phyloP scores from a whole-genome alignment of 257 asterid species.

The Rhazya stricta region DNA sequence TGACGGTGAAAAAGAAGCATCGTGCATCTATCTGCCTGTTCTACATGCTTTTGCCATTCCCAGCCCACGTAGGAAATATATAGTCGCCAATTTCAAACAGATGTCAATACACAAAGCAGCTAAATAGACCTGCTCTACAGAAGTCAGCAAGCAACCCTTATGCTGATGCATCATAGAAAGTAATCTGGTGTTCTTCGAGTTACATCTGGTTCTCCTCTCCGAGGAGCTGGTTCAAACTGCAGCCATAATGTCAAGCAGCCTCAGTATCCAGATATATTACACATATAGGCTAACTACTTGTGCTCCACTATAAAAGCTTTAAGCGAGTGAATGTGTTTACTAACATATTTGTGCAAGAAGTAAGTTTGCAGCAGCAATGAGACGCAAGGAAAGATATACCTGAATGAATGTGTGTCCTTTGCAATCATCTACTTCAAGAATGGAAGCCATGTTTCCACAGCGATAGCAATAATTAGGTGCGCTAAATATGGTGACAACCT shows the following conservation, averaged over 20 bases:
- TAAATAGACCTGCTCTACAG: conserved; percentile 17
- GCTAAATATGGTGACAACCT: conserved; percentile 78
- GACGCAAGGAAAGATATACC: conserved; percentile 30
- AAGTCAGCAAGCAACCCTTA: conserved; percentile 25
- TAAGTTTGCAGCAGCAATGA: neutral
- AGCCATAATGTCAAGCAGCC: neutral
- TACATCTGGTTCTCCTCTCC: conserved; percentile 84
- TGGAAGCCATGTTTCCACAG: conserved; percentile 88
- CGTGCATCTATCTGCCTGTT: conserved; percentile 11
- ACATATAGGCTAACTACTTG: no score
- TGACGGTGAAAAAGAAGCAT: conserved; percentile 8
- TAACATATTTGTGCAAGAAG: no score
- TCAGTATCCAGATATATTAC: neutral
- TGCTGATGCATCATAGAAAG: conserved; percentile 49
- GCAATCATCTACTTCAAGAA: conserved; percentile 76
- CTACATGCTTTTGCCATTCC: conserved; percentile 14
- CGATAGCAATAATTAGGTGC: conserved; percentile 87
- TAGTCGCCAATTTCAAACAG: conserved; percentile 19
- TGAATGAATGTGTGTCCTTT: conserved; percentile 65
- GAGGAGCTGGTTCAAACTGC: conserved; percentile 92
- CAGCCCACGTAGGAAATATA: conserved; percentile 2
- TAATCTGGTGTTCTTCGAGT: conserved; percentile 88
- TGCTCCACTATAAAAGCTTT: neutral
- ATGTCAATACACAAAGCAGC: conserved; percentile 33
- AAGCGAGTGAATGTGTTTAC: neutral